Evolutionary conservation across 768 basidiomycete species (phyloP).

Genomic region (Myochromella boudieri): DNA sequence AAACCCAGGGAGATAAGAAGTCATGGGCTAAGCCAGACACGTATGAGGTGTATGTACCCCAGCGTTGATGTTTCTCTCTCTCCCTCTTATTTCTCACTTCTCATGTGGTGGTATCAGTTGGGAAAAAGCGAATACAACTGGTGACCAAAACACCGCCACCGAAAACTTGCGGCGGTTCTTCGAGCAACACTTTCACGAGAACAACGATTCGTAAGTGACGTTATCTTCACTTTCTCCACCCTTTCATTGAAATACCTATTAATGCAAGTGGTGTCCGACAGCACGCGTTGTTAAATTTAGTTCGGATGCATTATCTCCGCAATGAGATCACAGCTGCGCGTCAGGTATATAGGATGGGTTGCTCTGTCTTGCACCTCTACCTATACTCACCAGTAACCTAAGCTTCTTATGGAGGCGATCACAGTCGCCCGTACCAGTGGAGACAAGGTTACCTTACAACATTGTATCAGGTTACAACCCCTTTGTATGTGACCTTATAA

Average conservation of each 20-base stretch:
- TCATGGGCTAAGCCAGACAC: slow-evolving; percentile 62
- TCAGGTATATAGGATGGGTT: slow-evolving; percentile 42
- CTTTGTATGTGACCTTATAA: not conserved
- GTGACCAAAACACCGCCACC: slow-evolving; percentile 67
- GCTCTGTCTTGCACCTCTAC: not conserved
- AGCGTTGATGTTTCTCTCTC: not conserved
- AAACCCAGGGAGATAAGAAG: slow-evolving; percentile 63
- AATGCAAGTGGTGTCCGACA: slow-evolving; percentile 68
- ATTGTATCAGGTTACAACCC: slow-evolving; percentile 64
- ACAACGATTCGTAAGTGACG: slow-evolving; percentile 72
- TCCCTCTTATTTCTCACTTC: slow-evolving; percentile 2
- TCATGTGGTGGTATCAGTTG: slow-evolving; percentile 51
- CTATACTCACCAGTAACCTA: not conserved
- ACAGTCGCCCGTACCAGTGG: slow-evolving; percentile 71
- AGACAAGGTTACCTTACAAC: slow-evolving; percentile 72
- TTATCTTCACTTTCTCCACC: not conserved
- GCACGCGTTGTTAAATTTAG: slow-evolving; percentile 75
- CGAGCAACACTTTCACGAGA: slow-evolving; percentile 82
- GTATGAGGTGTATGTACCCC: slow-evolving; percentile 53
- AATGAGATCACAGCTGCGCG: slow-evolving; percentile 68
- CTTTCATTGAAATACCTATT: not conserved
- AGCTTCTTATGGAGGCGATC: slow-evolving; percentile 79
- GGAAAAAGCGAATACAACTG: slow-evolving; percentile 61
- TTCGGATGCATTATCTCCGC: slow-evolving; percentile 73
- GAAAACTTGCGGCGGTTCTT: slow-evolving; percentile 79